Base-by-base conservation (phyloP, 192 early-diverging fungal species). In the Umbelopsis sp. region DNA sequence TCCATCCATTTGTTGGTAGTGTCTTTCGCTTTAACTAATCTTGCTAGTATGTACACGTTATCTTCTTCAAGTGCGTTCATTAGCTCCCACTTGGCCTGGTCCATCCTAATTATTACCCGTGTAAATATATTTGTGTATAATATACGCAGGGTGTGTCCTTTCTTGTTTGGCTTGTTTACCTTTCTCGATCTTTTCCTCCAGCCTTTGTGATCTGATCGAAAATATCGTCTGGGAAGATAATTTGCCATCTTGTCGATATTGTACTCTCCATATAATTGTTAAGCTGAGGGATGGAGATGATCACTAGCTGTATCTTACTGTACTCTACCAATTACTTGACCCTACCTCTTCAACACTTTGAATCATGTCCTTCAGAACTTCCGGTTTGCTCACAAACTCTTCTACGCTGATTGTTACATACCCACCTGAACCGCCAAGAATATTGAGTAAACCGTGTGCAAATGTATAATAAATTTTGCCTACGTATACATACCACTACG, bases 71-170 rank as follows among this genome's bases (percentile, higher is more conserved):
- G 31, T 7, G 56, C 56, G 16, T 29, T 62, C 4, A 62, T 62
- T 31, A 62, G 12, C 31, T 62, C 29, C 56, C 56, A 62, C 20
- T 26, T 22, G 5, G 56, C 29, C 11, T 20, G 3, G n/a, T 62
- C 56, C 56, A 14, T 26, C 29, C 56, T 62, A 54, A 34, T 1
- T 4, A 29, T 16, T 6, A 29, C n/a, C 12, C 25, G 29, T 62
- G 56, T 62, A 62, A 62, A 62, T 62, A 62, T 20, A 14, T n/a
- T n/a, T n/a, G n/a, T n/a, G n/a, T 26, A 62, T 53, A 53, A 22
- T 26, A 11, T 53, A 29, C 12, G 14, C 17, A 62, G 7, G 24
- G 14, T 17, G 14, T 3, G 4, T 5, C 26, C 2, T 7, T 14
- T 62, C 1, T 54, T 0, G 3, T 29, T 29, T 17, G 29, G 16